Evolutionary conservation across 208 protist genomes (phyloP).

Genomic region (Herpetomonas samuelpessoai): DNA sequence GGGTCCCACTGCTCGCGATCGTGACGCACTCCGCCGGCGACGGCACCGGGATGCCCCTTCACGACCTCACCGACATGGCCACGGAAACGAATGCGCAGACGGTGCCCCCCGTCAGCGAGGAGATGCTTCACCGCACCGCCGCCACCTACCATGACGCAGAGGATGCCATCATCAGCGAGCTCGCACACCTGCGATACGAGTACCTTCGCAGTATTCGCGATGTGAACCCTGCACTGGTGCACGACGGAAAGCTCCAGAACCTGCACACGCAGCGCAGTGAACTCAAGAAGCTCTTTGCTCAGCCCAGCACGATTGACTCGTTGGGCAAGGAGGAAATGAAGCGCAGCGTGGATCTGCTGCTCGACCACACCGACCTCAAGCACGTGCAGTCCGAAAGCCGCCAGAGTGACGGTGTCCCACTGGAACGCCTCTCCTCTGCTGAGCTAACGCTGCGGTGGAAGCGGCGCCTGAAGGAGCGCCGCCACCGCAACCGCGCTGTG

Average conservation of each 20-base stretch:
- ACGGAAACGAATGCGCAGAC: too few relatives aligned
- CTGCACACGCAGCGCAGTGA: conserved; percentile 35
- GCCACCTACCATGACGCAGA: conserved; percentile 16
- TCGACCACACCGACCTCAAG: conserved; percentile 34
- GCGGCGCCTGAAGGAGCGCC: conserved; percentile 23
- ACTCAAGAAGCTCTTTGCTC: conserved; percentile 19
- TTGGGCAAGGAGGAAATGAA: conserved; percentile 46
- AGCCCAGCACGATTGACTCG: conserved; percentile 35
- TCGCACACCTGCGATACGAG: conserved; percentile 13
- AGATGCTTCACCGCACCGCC: neutral
- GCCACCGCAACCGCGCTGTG: conserved; percentile 32
- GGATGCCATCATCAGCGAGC: conserved; percentile 14
- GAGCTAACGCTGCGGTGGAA: conserved; percentile 48
- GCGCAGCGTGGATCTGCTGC: conserved; percentile 52
- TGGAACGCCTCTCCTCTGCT: conserved; percentile 19
- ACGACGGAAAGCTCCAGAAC: conserved; percentile 31
- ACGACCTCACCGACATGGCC: neutral
- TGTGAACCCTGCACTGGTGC: conserved; percentile 36
- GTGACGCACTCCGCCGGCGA: neutral
- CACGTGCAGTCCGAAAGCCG: conserved; percentile 16
- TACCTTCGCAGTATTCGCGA: conserved; percentile 51
- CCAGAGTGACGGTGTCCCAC: conserved; percentile 4
- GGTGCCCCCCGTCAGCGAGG: neutral
- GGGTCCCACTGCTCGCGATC: neutral
- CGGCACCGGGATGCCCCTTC: neutral